Evolutionary conservation across 2,329 filamentous ascomycete genomes (phyloP).

Genomic region (Zymoseptoria brevis): DNA sequence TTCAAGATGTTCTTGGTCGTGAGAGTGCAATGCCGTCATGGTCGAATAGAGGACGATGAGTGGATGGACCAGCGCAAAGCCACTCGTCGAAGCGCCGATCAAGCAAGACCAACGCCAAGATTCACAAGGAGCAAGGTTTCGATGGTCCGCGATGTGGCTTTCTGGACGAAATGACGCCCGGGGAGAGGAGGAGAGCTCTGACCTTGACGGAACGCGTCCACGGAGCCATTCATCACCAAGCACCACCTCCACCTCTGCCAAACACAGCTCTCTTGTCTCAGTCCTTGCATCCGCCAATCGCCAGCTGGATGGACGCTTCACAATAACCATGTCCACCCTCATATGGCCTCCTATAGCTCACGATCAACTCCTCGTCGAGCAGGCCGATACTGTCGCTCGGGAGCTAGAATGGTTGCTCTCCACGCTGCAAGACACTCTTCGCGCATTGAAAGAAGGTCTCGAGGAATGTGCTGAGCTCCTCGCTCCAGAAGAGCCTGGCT

Average conservation of each 20-base stretch:
- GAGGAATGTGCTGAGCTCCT: conserved; percentile 85
- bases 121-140: not conserved
- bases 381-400: conserved; percentile 45
- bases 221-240: not conserved
- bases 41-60: not conserved
- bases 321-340: conserved; percentile 48
- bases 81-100: not conserved
- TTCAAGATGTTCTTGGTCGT: not conserved
- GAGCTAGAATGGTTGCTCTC: conserved; percentile 59
- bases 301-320: not conserved
- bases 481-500: conserved; percentile 74
- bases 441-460: conserved; percentile 60
- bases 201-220: not conserved
- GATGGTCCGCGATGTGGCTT: not conserved
- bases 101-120: not conserved
- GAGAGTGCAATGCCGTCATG: not conserved
- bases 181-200: too few species aligned
- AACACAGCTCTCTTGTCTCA: not conserved
- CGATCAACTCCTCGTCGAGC: conserved; percentile 44
- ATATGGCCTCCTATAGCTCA: conserved; percentile 52
- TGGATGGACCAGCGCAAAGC: not conserved
- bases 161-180: not conserved
- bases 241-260: not conserved
- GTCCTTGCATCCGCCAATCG: not conserved
- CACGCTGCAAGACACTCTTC: conserved; percentile 53